Evolutionary conservation across 2,329 filamentous ascomycete species (phyloP).

Genomic region (Colletotrichum plurivorum): DNA sequence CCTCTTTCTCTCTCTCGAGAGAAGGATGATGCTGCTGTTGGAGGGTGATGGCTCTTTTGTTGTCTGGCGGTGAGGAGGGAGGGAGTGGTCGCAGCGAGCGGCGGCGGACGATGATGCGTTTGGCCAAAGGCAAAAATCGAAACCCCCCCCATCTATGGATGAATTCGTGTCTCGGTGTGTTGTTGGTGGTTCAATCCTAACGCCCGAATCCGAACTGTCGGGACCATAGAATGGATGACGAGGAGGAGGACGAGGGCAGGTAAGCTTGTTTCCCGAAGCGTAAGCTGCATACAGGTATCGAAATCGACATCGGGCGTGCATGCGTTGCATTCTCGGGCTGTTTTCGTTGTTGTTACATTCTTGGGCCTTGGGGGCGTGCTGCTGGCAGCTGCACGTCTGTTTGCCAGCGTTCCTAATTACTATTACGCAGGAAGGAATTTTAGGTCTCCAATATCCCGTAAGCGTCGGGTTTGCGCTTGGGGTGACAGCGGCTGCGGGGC

Average conservation of each 20-base stretch:
- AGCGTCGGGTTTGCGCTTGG: not conserved
- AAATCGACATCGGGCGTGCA: too few relatives aligned
- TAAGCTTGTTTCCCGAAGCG: constrained; percentile 15
- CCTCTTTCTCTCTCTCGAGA: not conserved
- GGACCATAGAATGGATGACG: constrained; percentile 25
- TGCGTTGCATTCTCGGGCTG: too few relatives aligned
- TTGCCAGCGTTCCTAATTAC: constrained; percentile 6
- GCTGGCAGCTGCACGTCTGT: not conserved
- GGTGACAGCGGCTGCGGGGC: constrained; percentile 32
- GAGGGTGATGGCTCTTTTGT: constrained; percentile 23
- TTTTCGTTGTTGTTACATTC: too few relatives aligned
- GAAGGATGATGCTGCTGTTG: not conserved
- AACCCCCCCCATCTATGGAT: not conserved
- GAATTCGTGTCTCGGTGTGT: constrained; percentile 28
- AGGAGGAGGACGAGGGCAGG: constrained; percentile 13
- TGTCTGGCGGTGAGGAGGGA: constrained; percentile 5
- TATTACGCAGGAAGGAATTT: not conserved
- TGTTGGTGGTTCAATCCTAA: constrained; percentile 18
- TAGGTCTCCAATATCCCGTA: not conserved
- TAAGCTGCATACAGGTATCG: too few relatives aligned
- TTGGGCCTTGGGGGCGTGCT: not conserved
- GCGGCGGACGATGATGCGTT: constrained; percentile 14
- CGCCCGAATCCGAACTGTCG: constrained; percentile 36
- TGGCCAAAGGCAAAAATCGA: not conserved
- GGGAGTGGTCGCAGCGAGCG: not conserved